Evolutionary conservation across 805 yeast genomes (phyloP), one percentile per base, ranked within the genome.

Genomic region (Alloascoidea africana): DNA sequence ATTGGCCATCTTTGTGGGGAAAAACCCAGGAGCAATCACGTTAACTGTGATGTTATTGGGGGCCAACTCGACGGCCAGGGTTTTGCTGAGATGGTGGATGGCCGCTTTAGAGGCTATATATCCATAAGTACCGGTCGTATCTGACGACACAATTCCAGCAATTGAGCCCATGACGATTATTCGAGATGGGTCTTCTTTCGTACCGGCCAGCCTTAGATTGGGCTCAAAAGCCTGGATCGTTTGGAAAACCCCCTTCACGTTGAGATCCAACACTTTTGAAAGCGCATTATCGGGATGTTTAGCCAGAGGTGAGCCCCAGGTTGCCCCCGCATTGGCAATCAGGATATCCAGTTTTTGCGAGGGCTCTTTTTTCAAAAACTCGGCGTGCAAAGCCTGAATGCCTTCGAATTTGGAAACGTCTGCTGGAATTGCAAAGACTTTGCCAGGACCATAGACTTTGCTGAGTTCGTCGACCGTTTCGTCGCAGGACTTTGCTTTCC

Each of bases 281-380:
- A 79, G 53, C 1, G 82, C 84, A 3, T 56, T 42, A 18, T 71
- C 72, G 2, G 83, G 73, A 49, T 80, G 86, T 6, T 58, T 56
- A 30, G 63, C 73, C 36, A 80, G 54, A 8, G 70, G 70, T 1
- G 73, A 76, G 14, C 86, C 87, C 87, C 87, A 79, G 11, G 78
- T 58, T 5, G 86, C 85, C 18, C 89, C 89, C 4, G 89, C 87
- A 48, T 79, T 80, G 36, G 86, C 83, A 46, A 76, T 63, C 43
- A 79, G 62, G 42, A 79, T 75, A 53, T 79, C 73, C 27, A 78
- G 63, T 46, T 64, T 60, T 11, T 48, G 17, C 37, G 52, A 55
- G 14, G 54, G 52, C 17, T 68, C 66, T 15, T 49, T 51, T 40
- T 56, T 52, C 13, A 53, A 42, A 13, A 68, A 67, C 30, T 60